phyloP scores from a whole-genome alignment of 2,329 filamentous ascomycete species.

The Decorospora gaudefroyi region DNA sequence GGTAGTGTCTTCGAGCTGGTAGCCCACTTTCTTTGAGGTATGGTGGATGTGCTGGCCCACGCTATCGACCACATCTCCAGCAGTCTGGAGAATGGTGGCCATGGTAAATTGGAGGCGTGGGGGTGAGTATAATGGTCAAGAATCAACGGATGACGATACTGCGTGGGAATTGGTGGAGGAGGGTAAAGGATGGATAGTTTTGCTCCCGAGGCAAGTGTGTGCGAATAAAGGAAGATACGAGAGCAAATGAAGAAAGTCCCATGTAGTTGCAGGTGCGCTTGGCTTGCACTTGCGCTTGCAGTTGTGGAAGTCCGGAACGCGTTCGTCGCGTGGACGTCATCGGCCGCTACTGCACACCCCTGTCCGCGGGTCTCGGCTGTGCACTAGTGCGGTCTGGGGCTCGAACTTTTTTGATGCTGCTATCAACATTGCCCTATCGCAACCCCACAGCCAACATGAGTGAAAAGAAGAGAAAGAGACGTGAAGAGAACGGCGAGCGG shows the following conservation, averaged over 20 bases:
- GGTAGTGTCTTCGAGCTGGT: constrained; percentile 47
- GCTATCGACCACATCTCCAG: constrained; percentile 33
- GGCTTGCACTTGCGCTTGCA: not conserved
- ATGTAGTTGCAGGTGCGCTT: constrained; percentile 5
- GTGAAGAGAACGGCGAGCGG: constrained; percentile 34
- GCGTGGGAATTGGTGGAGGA: not conserved
- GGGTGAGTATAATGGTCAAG: not conserved
- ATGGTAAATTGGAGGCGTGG: constrained; percentile 11
- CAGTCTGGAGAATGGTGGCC: constrained; percentile 29
- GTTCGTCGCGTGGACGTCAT: constrained; percentile 25
- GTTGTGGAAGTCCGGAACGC: constrained; percentile 12
- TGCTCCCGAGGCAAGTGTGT: constrained; percentile 1
- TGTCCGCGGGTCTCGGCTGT: constrained; percentile 16
- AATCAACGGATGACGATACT: constrained; percentile 1
- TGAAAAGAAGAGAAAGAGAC: constrained; percentile 49
- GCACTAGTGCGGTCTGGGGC: too few species aligned
- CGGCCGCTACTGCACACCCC: constrained; percentile 4
- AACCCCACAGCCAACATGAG: constrained; percentile 31
- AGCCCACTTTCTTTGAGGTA: constrained; percentile 17
- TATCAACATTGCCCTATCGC: constrained; percentile 11
- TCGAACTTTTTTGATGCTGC: constrained; percentile 33
- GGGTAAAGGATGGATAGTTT: not conserved
- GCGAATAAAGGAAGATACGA: constrained; percentile 1
- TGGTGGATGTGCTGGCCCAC: constrained; percentile 22
- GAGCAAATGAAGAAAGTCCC: not conserved